phyloP scores from a whole-genome alignment of 805 yeast species.

The Ogataea polymorpha region DNA sequence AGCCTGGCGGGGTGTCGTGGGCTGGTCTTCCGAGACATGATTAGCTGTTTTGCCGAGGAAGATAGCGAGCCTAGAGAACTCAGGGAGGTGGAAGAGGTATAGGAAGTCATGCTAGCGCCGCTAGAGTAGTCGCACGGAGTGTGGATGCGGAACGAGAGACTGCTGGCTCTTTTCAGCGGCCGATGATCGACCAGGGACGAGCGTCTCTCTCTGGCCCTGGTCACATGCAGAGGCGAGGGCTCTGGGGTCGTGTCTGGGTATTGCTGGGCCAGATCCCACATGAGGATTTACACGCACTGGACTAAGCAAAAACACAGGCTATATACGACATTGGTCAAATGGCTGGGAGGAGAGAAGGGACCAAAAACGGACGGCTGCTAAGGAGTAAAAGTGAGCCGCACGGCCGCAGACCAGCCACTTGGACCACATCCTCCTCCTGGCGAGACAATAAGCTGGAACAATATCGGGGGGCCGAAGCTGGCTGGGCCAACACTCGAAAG shows the following conservation, averaged over 20 bases:
- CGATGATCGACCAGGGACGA: slow-evolving; percentile 17
- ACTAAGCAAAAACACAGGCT: slow-evolving; percentile 1
- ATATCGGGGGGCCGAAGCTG: neutral
- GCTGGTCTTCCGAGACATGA: slow-evolving; percentile 15
- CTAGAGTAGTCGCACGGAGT: slow-evolving; percentile 12
- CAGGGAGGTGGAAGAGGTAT: slow-evolving; percentile 8
- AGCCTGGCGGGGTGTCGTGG: slow-evolving; percentile 5
- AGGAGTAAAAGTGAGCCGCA: slow-evolving; percentile 8
- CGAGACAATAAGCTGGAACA: neutral
- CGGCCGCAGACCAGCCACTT: slow-evolving; percentile 13
- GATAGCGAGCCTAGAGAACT: slow-evolving; percentile 15
- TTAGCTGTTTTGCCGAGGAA: slow-evolving; percentile 15
- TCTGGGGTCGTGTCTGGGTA: slow-evolving; percentile 7
- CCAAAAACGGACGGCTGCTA: slow-evolving; percentile 4
- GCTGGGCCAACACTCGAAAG: neutral
- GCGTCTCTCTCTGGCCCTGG: slow-evolving; percentile 10
- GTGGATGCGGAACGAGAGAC: slow-evolving; percentile 23
- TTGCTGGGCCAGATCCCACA: slow-evolving; percentile 6
- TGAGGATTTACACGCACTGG: slow-evolving; percentile 3
- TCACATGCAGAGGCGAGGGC: slow-evolving; percentile 3
- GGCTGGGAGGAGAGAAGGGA: slow-evolving; percentile 8
- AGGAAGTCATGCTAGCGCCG: neutral
- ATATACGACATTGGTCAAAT: slow-evolving; percentile 6
- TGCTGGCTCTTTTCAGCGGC: slow-evolving; percentile 30
- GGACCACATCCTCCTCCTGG: neutral